These are phyloP conservation scores for Strobilomyces echinocephalus DNA, from an alignment of 768 basidiomycete species.

Conservation along the genomic window DNA sequence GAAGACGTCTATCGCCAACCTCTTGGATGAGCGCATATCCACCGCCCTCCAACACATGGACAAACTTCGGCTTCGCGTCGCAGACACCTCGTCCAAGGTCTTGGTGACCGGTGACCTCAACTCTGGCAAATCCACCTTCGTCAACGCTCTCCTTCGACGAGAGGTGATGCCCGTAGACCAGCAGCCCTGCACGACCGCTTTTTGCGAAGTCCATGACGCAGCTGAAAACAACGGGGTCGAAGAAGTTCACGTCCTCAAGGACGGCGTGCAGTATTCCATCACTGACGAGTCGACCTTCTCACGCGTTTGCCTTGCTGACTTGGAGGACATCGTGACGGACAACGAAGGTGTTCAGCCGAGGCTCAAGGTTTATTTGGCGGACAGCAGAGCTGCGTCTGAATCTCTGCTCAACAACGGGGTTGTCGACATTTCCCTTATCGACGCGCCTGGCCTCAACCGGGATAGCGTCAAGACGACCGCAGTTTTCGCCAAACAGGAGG, in stretches of 20 bases:
- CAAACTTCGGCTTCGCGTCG: constrained; percentile 78
- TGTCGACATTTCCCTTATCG: constrained; percentile 96
- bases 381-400: constrained; percentile 69
- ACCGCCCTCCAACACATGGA: constrained; percentile 74
- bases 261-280: constrained; percentile 62
- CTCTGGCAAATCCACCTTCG: constrained; percentile 97
- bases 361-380: constrained; percentile 86
- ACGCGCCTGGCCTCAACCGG: constrained; percentile 95
- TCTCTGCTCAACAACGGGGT: constrained; percentile 93
- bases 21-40: constrained; percentile 80
- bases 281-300: constrained; percentile 74
- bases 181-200: constrained; percentile 95
- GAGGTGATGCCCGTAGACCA: constrained; percentile 97
- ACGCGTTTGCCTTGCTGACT: constrained; percentile 56
- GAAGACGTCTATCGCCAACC: constrained; percentile 86
- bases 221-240: constrained; percentile 74
- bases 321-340: constrained; percentile 72
- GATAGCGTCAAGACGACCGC: constrained; percentile 94
- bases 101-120: constrained; percentile 98
- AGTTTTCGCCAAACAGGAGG: constrained; percentile 91
- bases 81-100: constrained; percentile 92
- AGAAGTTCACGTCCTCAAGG: constrained; percentile 80
- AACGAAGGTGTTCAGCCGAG: constrained; percentile 54
- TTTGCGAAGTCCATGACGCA: constrained; percentile 94
- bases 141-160: constrained; percentile 88